phyloP scores from a whole-genome alignment of 768 basidiomycete species.

The Suillus bovinus region DNA sequence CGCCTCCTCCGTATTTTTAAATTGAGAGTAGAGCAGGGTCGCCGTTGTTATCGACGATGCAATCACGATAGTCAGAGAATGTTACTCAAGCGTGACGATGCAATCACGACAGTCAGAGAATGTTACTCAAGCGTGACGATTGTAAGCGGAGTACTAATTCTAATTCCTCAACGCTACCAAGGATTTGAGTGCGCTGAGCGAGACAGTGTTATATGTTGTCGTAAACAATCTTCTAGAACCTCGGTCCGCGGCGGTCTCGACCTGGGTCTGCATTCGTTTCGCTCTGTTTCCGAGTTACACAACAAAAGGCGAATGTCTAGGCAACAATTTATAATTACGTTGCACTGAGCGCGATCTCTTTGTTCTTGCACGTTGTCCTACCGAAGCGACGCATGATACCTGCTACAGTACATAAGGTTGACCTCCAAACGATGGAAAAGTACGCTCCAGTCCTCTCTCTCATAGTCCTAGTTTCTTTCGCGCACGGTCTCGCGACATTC shows the following conservation, averaged over 20 bases:
- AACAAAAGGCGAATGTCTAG: not conserved
- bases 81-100: not conserved
- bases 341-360: conserved; percentile 2
- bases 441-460: not conserved
- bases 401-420: not conserved
- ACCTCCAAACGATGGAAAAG: not conserved
- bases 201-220: too few species aligned
- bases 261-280: not conserved
- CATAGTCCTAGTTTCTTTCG: not conserved
- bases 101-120: not conserved
- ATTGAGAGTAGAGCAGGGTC: too few species aligned
- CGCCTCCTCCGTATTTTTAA: too few species aligned
- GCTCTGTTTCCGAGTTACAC: not conserved
- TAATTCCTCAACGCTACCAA: too few species aligned
- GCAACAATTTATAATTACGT: not conserved
- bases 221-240: too few species aligned
- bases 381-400: not conserved
- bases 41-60: too few species aligned
- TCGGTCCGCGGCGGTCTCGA: too few species aligned
- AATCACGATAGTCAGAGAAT: too few species aligned
- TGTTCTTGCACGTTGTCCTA: conserved; percentile 4
- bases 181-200: too few species aligned
- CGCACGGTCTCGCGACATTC: not conserved
- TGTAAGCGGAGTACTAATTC: not conserved
- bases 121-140: not conserved